phyloP scores from a whole-genome alignment of 805 yeast species.

The Brettanomyces nanus region DNA sequence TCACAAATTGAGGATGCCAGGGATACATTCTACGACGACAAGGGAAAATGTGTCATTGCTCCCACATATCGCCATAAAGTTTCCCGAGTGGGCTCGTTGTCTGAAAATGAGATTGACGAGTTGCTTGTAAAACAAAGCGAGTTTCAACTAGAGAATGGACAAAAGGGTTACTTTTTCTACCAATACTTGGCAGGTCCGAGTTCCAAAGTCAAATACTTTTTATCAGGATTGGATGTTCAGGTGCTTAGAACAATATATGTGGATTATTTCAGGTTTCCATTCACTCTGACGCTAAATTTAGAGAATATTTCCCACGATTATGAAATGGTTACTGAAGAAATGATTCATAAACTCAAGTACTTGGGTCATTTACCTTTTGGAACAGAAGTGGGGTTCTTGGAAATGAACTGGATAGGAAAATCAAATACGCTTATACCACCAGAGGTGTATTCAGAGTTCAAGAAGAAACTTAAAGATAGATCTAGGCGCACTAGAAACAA shows the following conservation, averaged over 20 bases:
- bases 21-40: conserved; percentile 19
- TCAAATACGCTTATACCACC: conserved; percentile 5
- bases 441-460: conserved; percentile 26
- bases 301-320: conserved; percentile 66
- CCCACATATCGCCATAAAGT: conserved; percentile 41
- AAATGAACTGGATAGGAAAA: conserved; percentile 63
- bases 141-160: conserved; percentile 8
- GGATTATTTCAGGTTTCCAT: conserved; percentile 60
- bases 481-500: conserved; percentile 41
- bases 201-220: conserved; percentile 54
- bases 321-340: conserved; percentile 40
- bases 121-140: conserved; percentile 12
- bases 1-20: conserved; percentile 33
- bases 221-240: conserved; percentile 74
- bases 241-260: conserved; percentile 54
- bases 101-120: conserved; percentile 8
- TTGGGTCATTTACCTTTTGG: conserved; percentile 79
- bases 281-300: conserved; percentile 48
- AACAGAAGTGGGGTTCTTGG: conserved; percentile 74
- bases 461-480: conserved; percentile 50
- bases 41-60: conserved; percentile 37
- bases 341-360: conserved; percentile 59
- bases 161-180: conserved; percentile 61
- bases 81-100: conserved; percentile 28
- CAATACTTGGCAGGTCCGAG: conserved; percentile 57